phyloP scores from a whole-genome alignment of 2,329 filamentous ascomycete genomes.

The Aspergillus costaricaensis region DNA sequence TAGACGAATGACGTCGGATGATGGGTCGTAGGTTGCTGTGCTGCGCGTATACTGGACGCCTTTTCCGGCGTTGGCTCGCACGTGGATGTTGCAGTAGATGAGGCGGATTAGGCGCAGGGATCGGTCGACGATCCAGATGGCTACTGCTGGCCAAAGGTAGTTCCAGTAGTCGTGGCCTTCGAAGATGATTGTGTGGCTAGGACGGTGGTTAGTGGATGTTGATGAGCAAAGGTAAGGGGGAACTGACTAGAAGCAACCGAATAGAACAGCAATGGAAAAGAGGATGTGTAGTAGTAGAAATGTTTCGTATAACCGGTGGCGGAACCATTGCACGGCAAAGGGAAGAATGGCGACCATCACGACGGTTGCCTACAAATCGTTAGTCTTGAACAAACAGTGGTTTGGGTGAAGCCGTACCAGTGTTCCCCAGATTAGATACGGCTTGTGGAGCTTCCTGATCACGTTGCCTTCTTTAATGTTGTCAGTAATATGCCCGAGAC shows the following conservation, averaged over 20 bases:
- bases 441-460: constrained; percentile 30
- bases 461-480: constrained; percentile 25
- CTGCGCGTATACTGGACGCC: constrained; percentile 37
- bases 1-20: constrained; percentile 51
- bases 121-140: constrained; percentile 54
- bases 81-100: constrained; percentile 47
- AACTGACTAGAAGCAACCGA: constrained; percentile 52
- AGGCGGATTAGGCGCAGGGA: constrained; percentile 46
- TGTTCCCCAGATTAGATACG: constrained; percentile 35
- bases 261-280: constrained; percentile 43
- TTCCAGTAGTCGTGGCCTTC: constrained; percentile 49
- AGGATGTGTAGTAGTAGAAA: constrained; percentile 45
- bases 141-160: constrained; percentile 54
- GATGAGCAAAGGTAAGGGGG: no score
- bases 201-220: not conserved
- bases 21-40: constrained; percentile 46
- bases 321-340: constrained; percentile 51
- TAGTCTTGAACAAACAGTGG: not conserved
- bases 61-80: constrained; percentile 25
- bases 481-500: not conserved
- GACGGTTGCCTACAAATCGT: constrained; percentile 30
- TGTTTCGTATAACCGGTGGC: constrained; percentile 47
- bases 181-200: constrained; percentile 53
- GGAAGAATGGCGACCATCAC: constrained; percentile 46
- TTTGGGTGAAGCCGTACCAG: constrained; percentile 19